These are phyloP conservation scores for Tolypocladium tundrense DNA, from an alignment of 2,329 filamentous ascomycete species.

Conservation along the genomic window DNA sequence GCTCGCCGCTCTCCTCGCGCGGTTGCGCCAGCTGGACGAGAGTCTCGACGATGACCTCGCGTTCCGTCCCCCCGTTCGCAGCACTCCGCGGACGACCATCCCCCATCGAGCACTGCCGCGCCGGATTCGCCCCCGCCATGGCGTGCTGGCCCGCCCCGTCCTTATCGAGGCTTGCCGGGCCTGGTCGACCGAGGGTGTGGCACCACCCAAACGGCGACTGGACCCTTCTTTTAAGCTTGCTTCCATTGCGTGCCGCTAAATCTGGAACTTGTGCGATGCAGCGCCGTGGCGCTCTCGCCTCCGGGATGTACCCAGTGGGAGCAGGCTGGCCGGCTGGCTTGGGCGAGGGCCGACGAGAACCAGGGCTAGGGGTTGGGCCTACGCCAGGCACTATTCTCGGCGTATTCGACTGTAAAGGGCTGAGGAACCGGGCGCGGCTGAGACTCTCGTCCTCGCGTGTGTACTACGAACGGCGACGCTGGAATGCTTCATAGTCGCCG, in stretches of 20 bases:
- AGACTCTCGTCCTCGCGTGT: background rate
- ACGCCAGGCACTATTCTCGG: background rate
- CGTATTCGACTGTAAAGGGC: background rate
- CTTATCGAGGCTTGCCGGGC: background rate
- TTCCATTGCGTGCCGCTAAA: background rate
- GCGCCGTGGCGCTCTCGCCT: too few species aligned
- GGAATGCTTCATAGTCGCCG: background rate
- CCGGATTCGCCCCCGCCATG: background rate
- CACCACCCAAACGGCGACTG: background rate
- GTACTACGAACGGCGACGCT: background rate
- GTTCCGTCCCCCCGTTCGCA: background rate
- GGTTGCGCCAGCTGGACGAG: background rate
- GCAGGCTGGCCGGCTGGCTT: background rate
- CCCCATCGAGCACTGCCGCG: background rate
- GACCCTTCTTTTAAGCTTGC: background rate
- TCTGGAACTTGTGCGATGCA: background rate
- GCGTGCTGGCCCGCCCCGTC: background rate
- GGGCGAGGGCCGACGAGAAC: background rate
- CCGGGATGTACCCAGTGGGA: too few species aligned
- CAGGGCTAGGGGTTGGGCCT: background rate
- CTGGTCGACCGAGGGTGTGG: background rate
- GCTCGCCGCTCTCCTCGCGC: background rate
- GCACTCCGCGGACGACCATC: background rate
- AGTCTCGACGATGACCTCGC: background rate
- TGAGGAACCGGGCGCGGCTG: background rate